These are phyloP conservation scores for Gaultheria prostrata DNA, from an alignment of 148 eudicot species.

Conservation along the genomic window DNA sequence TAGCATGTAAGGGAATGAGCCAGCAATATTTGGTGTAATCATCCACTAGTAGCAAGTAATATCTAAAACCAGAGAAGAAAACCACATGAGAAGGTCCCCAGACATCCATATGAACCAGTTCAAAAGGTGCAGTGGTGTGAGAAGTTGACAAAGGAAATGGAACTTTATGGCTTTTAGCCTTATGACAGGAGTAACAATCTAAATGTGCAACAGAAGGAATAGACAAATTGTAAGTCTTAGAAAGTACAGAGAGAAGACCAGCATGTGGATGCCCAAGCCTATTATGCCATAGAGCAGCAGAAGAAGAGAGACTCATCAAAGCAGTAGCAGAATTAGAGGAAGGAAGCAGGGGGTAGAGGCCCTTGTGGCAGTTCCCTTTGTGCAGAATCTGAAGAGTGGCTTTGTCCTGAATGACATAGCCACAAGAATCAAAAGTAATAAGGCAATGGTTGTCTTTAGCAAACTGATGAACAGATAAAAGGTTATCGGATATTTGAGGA, in stretches of 20 bases:
- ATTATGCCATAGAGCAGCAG: neutral
- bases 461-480: neutral
- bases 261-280: neutral
- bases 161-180: no score
- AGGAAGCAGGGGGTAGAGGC: neutral
- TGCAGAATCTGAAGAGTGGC: neutral
- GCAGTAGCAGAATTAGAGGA: neutral
- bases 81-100: no score
- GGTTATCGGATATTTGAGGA: neutral
- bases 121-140: no score
- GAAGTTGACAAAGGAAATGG: no score
- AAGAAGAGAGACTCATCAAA: neutral
- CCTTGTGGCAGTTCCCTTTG: neutral
- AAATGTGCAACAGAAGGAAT: neutral
- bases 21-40: no score
- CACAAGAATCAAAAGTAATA: neutral
- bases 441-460: neutral
- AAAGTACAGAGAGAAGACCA: neutral
- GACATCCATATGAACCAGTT: no score
- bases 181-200: no score
- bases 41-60: no score
- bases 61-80: no score
- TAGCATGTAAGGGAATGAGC: no score
- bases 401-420: neutral
- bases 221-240: neutral